These are phyloP conservation scores for Lecanicillium sp. DNA, from an alignment of 2,329 filamentous ascomycete species.

Conservation along the genomic window DNA sequence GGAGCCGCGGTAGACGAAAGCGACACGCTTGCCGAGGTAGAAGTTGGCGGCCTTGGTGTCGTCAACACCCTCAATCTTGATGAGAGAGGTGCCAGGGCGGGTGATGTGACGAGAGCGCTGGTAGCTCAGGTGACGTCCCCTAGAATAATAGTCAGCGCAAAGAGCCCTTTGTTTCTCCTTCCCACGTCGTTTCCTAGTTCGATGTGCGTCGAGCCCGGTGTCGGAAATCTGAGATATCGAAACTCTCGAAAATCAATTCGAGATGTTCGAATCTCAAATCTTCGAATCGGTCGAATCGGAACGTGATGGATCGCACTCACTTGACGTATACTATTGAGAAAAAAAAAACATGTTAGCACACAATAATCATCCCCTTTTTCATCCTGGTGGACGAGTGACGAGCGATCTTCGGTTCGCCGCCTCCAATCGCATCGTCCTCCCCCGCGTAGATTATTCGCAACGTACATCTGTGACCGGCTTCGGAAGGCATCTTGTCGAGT, in stretches of 20 bases:
- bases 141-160: conserved; percentile 29
- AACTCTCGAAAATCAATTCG: conserved; percentile 21
- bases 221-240: background rate
- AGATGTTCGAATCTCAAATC: too few species aligned
- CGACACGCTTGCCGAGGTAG: conserved; percentile 98
- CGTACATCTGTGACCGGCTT: conserved; percentile 85
- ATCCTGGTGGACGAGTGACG: too few species aligned
- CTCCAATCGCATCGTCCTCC: background rate
- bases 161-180: conserved; percentile 7
- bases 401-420: conserved; percentile 16
- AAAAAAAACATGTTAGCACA: conserved; percentile 36
- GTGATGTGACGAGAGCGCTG: conserved; percentile 90
- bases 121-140: conserved; percentile 98
- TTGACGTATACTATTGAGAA: conserved; percentile 87
- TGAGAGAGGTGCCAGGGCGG: conserved; percentile 84
- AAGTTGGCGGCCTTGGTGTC: conserved; percentile 86
- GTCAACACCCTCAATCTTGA: conserved; percentile 99
- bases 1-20: conserved; percentile 95
- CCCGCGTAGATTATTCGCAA: conserved; percentile 27
- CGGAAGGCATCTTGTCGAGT: conserved; percentile 75
- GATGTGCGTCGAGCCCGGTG: too few species aligned
- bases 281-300: conserved; percentile 18
- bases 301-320: conserved; percentile 55
- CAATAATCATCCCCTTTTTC: background rate
- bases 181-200: background rate